A percentile compares a stretch with the other conserved stretches of the same genome.
Conservation (phyloP, 441 rosid genomes). For the Hura crepitans region DNA sequence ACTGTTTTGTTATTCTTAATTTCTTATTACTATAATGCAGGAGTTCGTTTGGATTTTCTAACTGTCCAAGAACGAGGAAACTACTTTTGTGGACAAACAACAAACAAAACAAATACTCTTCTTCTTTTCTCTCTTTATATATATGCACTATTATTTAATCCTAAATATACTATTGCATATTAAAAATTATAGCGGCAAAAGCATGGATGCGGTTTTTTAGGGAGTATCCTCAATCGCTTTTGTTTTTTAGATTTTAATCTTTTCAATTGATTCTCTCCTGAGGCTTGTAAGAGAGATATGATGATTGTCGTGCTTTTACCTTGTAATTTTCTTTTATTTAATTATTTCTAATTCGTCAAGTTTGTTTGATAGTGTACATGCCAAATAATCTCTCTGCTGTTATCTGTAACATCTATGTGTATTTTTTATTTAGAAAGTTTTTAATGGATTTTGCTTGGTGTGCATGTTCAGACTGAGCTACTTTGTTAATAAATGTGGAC, state of each 20-base stretch:
- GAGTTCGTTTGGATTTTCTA: conserved; percentile 33
- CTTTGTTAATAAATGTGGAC: background rate
- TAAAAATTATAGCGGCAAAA: conserved; percentile 14
- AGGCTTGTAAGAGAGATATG: conserved; percentile 24
- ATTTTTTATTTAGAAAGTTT: conserved; percentile 11
- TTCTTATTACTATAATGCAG: conserved; percentile 12
- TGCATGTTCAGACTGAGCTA: background rate
- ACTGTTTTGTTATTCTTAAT: background rate
- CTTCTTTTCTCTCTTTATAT: background rate
- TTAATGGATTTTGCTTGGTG: conserved; percentile 13
- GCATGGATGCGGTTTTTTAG: conserved; percentile 53
- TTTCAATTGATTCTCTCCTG: conserved; percentile 24
- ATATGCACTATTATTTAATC: background rate
- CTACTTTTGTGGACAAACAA: conserved; percentile 24
- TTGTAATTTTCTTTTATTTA: background rate
- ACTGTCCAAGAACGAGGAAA: conserved; percentile 22
- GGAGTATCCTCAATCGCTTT: conserved; percentile 47
- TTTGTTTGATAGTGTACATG: conserved; percentile 26
- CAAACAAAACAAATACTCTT: conserved; percentile 10
- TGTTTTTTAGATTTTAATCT: conserved; percentile 14
- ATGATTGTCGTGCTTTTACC: conserved; percentile 18
- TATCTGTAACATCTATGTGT: conserved; percentile 4
- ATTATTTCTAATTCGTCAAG: conserved; percentile 6
- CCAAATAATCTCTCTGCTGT: background rate
- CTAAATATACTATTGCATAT: background rate